Conservation (phyloP, 1,284 basidiomycete species). For the Sporisorium reilianum region DNA sequence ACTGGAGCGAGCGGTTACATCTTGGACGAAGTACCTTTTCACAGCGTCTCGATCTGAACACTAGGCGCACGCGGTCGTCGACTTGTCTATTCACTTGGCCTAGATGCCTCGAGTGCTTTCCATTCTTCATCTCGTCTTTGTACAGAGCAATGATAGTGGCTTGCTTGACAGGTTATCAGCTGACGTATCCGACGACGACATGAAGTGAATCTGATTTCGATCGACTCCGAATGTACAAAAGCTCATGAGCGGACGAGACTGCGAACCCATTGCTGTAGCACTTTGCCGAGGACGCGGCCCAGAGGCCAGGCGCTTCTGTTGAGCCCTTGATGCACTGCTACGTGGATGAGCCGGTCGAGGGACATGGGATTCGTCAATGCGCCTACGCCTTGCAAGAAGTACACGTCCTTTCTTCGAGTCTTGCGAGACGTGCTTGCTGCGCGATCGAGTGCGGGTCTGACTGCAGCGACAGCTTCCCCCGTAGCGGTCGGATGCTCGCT, state of each 20-base stretch:
- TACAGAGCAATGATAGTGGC: neutral
- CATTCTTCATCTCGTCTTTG: neutral
- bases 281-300: conserved; percentile 3
- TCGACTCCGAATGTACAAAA: neutral
- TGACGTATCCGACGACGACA: neutral
- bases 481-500: neutral
- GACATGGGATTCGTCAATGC: conserved; percentile 4
- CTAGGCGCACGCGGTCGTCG: neutral
- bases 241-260: neutral
- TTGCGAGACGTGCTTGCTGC: conserved; percentile 1
- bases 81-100: neutral
- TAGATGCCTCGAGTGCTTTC: neutral
- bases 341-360: conserved; percentile 6
- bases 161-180: neutral
- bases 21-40: no score
- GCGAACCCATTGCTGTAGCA: conserved; percentile 9
- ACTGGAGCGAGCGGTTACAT: neutral
- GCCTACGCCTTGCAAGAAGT: conserved; percentile 70
- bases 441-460: neutral
- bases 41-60: neutral
- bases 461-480: neutral
- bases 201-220: neutral
- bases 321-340: conserved; percentile 6
- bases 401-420: conserved; percentile 70
- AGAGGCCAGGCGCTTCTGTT: conserved; percentile 8